Evolutionary conservation across 768 basidiomycete species (phyloP), one percentile per base, ranked within the genome.

Genomic region (Calocybe cyanea): DNA sequence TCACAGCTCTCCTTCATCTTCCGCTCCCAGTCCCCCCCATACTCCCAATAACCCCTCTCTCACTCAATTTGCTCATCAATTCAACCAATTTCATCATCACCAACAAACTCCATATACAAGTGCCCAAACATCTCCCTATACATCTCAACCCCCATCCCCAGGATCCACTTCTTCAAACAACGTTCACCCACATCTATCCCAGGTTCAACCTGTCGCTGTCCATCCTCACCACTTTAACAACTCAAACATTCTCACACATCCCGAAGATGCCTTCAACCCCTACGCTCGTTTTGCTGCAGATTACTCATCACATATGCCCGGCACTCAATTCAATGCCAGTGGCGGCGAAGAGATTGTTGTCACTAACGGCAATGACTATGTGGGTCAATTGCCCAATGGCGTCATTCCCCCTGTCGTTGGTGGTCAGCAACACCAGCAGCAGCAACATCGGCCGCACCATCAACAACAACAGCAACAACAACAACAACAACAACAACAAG

Each of bases 221-320:
- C 57, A 45, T 53, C 25, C 48, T 44, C 36, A 43, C 32, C 23
- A 38, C 41, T 39, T 32, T n/a, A 45, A 28, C 40, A 34, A 24
- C 60, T 8, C 56, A 58, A 19, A 61, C 58, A 43, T 66, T 51
- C 39, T 70, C 63, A 23, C 69, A 59, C 30, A 65, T 41, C 67
- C 68, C 11, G 70, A 76, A 51, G 81, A 84, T 1, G 79, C 79
- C 1, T 86, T 87, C 67, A 85, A 83, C 57, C 60, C 78, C 1
- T 87, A 85, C 52, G 80, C 83, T 11, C 78, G 80, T 34, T 87
- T 85, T 23, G 64, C 72, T 0, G 64, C 66, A 2, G 83, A 86
- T 48, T 87, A 82, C 61, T 77, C 77, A 0, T 72, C 75, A 0
- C 71, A 74, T 10, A 72, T 87, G 68, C 84, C 83, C 0, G 82